Conservation (phyloP, 2,329 filamentous ascomycete species). For the Metarhizium rileyi region DNA sequence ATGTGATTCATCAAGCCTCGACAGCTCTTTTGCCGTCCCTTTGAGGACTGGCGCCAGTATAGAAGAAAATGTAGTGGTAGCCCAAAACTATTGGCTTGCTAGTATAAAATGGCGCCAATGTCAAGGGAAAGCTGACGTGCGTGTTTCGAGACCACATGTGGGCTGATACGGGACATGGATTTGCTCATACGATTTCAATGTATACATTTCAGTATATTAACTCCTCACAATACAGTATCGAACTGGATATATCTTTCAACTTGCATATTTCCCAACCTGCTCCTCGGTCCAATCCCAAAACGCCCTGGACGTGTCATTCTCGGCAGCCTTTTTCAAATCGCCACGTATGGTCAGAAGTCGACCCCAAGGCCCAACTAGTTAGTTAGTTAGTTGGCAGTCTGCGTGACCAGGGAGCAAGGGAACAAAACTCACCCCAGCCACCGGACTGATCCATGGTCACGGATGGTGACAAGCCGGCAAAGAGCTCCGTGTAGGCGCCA, state of each 20-base stretch:
- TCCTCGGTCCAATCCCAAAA: constrained; percentile 34
- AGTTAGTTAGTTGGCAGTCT: not conserved
- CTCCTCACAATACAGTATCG: not conserved
- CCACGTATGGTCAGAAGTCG: constrained; percentile 23
- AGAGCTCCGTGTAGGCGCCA: constrained; percentile 40
- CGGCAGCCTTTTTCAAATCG: constrained; percentile 20
- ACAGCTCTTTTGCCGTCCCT: too few relatives aligned
- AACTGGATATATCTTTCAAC: too few relatives aligned
- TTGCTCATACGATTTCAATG: too few relatives aligned
- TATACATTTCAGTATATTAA: not conserved
- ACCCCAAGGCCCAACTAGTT: constrained; percentile 23
- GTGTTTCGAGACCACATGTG: too few relatives aligned
- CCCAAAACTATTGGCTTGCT: too few relatives aligned
- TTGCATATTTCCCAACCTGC: constrained; percentile 20
- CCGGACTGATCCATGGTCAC: constrained; percentile 29
- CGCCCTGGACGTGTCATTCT: constrained; percentile 22
- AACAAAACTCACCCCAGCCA: constrained; percentile 16
- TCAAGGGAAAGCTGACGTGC: too few relatives aligned
- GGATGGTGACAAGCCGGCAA: constrained; percentile 32
- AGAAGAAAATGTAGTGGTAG: too few relatives aligned
- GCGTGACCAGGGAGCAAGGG: not conserved
- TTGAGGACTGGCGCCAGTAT: too few relatives aligned
- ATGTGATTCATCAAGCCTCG: too few relatives aligned
- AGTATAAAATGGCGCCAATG: too few relatives aligned
- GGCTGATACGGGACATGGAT: too few relatives aligned